Evolutionary conservation across 495 filamentous ascomycete genomes (phyloP), one percentile per base, ranked within the genome.

Genomic region (Aspergillus ostianus): DNA sequence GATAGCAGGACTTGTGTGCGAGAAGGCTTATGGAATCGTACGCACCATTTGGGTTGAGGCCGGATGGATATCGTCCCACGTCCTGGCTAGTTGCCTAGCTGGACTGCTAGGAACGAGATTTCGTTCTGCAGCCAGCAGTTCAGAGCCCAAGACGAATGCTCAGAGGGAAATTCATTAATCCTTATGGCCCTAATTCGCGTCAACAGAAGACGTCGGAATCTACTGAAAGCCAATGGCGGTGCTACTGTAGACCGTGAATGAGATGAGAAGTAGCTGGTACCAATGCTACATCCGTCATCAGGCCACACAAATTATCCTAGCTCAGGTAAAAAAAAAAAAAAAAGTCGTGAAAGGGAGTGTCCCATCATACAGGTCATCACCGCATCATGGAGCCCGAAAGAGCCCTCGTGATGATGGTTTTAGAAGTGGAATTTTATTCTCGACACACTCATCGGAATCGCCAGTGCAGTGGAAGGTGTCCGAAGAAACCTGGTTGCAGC

Each of bases 371-470:
- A 96, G 93, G 93, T 98, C 93, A 92, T 97, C 93, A 92, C 74
- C 91, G 86, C 81, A 86, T 98, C 93, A 93, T 98, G 93, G 91
- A 87, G 87, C 91, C 77, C 68, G 73, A 70, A 69, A 82, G 79
- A 87, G 87, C 90, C 90, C 93, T 98, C 93, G 89, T 91, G 89
- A 91, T 86, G 86, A 97, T 92, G 93, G 93, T 98, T 98, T 98
- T 98, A 91, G 83, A 91, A 87, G 90, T 85, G 88, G 85, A 80
- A 79, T 77, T 53, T 77, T 80, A 69, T 74, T 93, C 90, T 93
- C 79, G 90, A 90, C 93, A 83, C 86, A 90, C 87, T 73, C 84
- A 89, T 90, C 87, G 88, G 88, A 92, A 80, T 90, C 85, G 86
- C 80, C 88, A 92, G 88, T 80, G 80, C 85, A 88, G 85, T 90